Conservation (phyloP, 768 basidiomycete species). For the Leccinellum albellum region DNA sequence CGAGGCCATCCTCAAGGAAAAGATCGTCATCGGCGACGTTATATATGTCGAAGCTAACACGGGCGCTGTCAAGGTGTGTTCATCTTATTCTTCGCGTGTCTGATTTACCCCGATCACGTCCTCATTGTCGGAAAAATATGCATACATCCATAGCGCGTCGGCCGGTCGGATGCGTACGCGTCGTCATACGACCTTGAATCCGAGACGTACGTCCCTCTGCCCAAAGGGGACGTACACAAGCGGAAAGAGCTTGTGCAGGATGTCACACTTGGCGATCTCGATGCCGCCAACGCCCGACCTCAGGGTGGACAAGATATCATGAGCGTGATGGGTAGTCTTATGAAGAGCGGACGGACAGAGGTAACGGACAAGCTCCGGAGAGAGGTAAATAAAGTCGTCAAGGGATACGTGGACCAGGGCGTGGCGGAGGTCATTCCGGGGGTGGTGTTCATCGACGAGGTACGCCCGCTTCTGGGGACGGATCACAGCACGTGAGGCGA, state of each 20-base stretch:
- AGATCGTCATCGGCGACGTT: slow-evolving; percentile 94
- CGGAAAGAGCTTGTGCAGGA: slow-evolving; percentile 94
- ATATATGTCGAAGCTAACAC: slow-evolving; percentile 93
- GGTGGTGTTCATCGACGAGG: slow-evolving; percentile 98
- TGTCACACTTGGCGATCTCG: slow-evolving; percentile 90
- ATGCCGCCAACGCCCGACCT: slow-evolving; percentile 94
- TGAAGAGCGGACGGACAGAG: slow-evolving; percentile 91
- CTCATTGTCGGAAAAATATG: not conserved
- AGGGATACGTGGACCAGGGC: slow-evolving; percentile 96
- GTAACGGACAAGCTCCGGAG: slow-evolving; percentile 93
- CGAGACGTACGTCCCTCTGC: slow-evolving; percentile 96
- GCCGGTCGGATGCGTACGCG: slow-evolving; percentile 95
- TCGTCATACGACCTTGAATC: slow-evolving; percentile 97
- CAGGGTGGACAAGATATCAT: slow-evolving; percentile 98
- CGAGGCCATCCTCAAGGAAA: slow-evolving; percentile 95
- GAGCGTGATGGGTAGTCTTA: slow-evolving; percentile 92
- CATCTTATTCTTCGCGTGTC: not conserved
- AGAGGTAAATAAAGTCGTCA: slow-evolving; percentile 97
- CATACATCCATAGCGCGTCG: slow-evolving; percentile 67
- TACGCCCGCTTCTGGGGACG: slow-evolving; percentile 34
- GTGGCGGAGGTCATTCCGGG: slow-evolving; percentile 98
- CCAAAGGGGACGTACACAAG: slow-evolving; percentile 96
- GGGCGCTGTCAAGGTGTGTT: slow-evolving; percentile 85
- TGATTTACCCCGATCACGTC: not conserved
- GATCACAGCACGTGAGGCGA: not conserved